phyloP scores from a whole-genome alignment of 495 filamentous ascomycete species.

The Penicillium malachiteum region DNA sequence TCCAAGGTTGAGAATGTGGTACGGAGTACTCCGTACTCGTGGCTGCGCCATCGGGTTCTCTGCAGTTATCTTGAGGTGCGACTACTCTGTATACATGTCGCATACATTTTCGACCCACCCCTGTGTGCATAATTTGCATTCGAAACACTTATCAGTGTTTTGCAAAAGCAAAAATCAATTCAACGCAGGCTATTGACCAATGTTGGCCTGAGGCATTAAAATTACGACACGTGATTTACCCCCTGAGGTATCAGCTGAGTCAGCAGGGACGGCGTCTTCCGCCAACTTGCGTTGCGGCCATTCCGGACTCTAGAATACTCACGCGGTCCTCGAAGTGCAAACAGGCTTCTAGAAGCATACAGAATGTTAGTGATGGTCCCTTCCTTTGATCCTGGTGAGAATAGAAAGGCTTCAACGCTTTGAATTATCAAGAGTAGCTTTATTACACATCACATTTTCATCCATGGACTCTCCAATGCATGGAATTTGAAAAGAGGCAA shows the following conservation, averaged over 20 bases:
- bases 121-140: too few species aligned
- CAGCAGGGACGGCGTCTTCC: slow-evolving; percentile 34
- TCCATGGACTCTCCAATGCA: background rate
- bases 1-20: too few species aligned
- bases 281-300: slow-evolving; percentile 36
- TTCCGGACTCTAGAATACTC: slow-evolving; percentile 53
- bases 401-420: slow-evolving; percentile 4
- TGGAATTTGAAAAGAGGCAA: background rate
- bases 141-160: too few species aligned
- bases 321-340: slow-evolving; percentile 50
- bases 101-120: too few species aligned
- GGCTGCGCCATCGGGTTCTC: too few species aligned
- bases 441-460: background rate
- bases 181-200: too few species aligned
- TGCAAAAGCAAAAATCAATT: too few species aligned
- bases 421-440: slow-evolving; percentile 1
- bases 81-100: too few species aligned
- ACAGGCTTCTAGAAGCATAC: slow-evolving; percentile 32
- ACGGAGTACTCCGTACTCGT: too few species aligned
- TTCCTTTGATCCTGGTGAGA: slow-evolving; percentile 8
- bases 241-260: slow-evolving; percentile 13
- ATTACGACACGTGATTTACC: background rate
- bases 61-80: too few species aligned
- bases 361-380: slow-evolving; percentile 27
- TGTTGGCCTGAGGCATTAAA: background rate